Conservation (phyloP, 179 eudicot species). For the Actinidia arguta region DNA sequence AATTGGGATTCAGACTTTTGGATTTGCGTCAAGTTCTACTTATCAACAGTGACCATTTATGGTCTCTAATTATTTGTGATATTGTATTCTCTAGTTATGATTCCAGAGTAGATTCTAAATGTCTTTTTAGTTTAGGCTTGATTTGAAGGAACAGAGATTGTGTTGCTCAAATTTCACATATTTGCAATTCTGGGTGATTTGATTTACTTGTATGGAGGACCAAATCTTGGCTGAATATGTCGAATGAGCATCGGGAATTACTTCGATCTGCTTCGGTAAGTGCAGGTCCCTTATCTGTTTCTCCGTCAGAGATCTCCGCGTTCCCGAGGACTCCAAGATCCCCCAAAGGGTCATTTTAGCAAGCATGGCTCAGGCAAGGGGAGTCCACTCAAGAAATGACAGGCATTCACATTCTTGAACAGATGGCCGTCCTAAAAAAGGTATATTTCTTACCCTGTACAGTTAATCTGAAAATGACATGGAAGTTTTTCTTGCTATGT, state of each 20-base stretch:
- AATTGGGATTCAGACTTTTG: neutral
- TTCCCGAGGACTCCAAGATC: constrained; percentile 39
- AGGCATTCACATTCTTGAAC: constrained; percentile 36
- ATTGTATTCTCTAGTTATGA: too few relatives aligned
- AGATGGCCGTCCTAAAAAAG: constrained; percentile 51
- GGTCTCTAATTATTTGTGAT: too few relatives aligned
- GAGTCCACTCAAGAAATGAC: constrained; percentile 44
- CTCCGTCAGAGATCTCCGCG: constrained; percentile 30
- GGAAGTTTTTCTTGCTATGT: neutral
- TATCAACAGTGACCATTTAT: neutral
- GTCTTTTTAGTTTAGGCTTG: too few relatives aligned
- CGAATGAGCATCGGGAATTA: constrained; percentile 45
- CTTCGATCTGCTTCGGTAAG: constrained; percentile 40
- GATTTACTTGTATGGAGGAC: constrained; percentile 32
- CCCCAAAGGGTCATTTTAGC: constrained; percentile 23
- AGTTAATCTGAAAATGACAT: neutral
- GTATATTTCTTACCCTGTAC: constrained; percentile 16
- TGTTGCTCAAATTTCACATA: neutral
- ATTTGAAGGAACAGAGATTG: too few relatives aligned
- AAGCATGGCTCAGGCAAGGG: constrained; percentile 37
- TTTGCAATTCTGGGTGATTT: neutral
- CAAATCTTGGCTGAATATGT: too few relatives aligned
- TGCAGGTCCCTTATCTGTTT: constrained; percentile 35
- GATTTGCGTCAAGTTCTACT: neutral
- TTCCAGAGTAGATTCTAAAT: too few relatives aligned